Evolutionary conservation across 164 flowering plant species (phyloP).

Genomic region (Brasenia schreberi): DNA sequence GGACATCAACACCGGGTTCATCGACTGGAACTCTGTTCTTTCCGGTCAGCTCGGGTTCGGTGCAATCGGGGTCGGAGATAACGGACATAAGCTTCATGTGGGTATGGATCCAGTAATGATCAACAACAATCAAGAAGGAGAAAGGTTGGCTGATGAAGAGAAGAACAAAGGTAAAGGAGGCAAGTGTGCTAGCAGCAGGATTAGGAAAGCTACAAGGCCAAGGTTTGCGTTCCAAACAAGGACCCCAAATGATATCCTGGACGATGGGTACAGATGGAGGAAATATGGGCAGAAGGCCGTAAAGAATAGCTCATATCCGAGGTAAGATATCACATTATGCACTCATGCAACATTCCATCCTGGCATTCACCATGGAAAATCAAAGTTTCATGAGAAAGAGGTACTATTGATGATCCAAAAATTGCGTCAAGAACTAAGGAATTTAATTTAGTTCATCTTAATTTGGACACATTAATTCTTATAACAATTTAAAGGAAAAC

Average conservation of each 20-base stretch:
- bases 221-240: constrained; percentile 65
- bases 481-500: no score
- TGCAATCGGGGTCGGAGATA: background rate
- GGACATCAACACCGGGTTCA: background rate
- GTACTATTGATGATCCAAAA: no score
- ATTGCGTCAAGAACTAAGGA: no score
- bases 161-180: constrained; percentile 8
- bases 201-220: constrained; percentile 31
- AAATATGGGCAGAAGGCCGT: constrained; percentile 78
- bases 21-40: background rate
- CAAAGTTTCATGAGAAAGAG: no score
- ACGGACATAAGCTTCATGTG: background rate
- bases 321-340: constrained; percentile 24
- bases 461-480: no score
- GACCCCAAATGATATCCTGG: constrained; percentile 52
- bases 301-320: constrained; percentile 55
- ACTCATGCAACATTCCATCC: no score
- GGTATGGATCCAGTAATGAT: background rate
- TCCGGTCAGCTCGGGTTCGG: background rate
- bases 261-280: constrained; percentile 74
- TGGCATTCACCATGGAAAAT: no score
- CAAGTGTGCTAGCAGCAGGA: constrained; percentile 1
- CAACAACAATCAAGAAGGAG: background rate
- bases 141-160: background rate
- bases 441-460: no score